phyloP scores from a whole-genome alignment of 768 basidiomycete species.

The Suillus discolor region DNA sequence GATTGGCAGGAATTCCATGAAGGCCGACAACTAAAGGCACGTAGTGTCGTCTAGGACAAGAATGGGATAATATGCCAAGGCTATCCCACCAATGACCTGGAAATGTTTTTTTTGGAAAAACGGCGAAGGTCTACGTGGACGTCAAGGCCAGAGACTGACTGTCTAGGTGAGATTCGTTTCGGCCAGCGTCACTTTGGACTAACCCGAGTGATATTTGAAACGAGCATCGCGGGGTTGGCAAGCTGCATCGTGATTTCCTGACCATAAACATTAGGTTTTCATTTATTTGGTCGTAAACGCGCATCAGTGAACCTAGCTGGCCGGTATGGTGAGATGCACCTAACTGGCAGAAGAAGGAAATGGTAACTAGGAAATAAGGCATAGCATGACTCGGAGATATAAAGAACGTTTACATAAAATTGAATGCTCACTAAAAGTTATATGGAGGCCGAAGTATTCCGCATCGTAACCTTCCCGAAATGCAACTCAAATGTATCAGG shows the following conservation, averaged over 20 bases:
- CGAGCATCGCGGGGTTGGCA: neutral
- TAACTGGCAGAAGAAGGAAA: neutral
- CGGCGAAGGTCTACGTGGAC: neutral
- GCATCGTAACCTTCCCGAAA: no score
- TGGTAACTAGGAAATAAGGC: neutral
- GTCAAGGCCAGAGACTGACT: neutral
- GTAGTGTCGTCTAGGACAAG: neutral
- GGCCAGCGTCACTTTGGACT: neutral
- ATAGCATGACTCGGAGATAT: neutral
- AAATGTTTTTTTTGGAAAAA: neutral
- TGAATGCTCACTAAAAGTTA: neutral
- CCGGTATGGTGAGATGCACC: neutral
- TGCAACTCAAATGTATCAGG: neutral
- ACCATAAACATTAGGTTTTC: no score
- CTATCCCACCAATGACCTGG: neutral
- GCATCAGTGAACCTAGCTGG: no score
- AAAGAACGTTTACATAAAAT: no score
- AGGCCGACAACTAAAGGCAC: neutral
- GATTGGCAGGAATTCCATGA: neutral
- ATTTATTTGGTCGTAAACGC: neutral
- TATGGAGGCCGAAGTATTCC: neutral
- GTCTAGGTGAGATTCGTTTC: neutral
- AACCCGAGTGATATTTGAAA: neutral
- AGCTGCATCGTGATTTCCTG: no score
- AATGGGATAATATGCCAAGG: neutral